Evolutionary conservation across 345 rosid species (phyloP).

Genomic region (Pseudoturritis turrita): DNA sequence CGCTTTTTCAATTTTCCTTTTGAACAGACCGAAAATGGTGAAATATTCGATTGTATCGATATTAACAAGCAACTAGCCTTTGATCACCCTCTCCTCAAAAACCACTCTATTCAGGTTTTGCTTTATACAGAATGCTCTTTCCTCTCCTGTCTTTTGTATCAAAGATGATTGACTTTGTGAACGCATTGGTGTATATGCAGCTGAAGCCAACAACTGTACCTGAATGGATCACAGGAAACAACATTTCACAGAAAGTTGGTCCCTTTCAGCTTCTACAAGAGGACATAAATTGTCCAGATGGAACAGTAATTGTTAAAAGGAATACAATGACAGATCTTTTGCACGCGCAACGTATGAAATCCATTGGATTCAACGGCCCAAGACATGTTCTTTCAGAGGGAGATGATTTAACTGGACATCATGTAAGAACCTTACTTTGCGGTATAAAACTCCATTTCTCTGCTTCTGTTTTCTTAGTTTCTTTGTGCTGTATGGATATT

Average conservation of each 20-base stretch:
- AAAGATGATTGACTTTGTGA: background rate
- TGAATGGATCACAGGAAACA: constrained; percentile 11
- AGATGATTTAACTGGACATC: constrained; percentile 17
- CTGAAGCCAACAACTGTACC: constrained; percentile 7
- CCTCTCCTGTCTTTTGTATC: background rate
- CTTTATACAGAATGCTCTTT: background rate
- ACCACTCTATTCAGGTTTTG: constrained; percentile 31
- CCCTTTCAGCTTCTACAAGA: background rate
- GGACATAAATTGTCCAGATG: constrained; percentile 23
- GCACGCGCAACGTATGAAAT: background rate
- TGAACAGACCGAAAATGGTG: constrained; percentile 28
- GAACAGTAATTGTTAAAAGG: constrained; percentile 22
- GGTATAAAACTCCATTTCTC: background rate
- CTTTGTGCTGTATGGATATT: background rate
- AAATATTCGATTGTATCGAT: constrained; percentile 36
- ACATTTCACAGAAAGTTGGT: background rate
- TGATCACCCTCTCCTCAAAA: constrained; percentile 27
- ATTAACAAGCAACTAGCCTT: constrained; percentile 34
- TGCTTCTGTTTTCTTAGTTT: background rate
- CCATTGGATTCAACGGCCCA: constrained; percentile 4
- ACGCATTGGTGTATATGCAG: background rate
- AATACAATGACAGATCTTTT: constrained; percentile 21
- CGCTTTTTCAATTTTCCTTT: background rate
- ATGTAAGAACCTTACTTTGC: constrained; percentile 9
- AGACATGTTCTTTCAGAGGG: background rate